Percentiles rank a stretch among this genome's conserved stretches.
Evolutionary conservation across 768 basidiomycete species (phyloP).

Genomic region (Amanita molliuscula): DNA sequence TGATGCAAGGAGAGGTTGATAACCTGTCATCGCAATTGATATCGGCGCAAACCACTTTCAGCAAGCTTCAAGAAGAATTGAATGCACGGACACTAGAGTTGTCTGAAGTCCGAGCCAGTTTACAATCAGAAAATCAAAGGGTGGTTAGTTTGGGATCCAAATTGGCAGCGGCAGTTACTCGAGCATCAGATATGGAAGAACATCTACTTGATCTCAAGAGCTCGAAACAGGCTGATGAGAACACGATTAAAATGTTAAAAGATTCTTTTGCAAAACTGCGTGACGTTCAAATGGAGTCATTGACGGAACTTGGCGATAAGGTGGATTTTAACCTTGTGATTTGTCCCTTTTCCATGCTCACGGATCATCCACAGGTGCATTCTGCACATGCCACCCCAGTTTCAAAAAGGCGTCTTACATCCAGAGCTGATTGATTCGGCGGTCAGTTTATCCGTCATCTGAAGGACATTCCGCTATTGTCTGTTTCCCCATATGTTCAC

Average conservation of each 20-base stretch:
- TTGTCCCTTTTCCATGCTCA: conserved; percentile 11
- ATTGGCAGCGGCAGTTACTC: conserved; percentile 10
- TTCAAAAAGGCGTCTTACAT: not conserved
- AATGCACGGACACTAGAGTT: conserved; percentile 4
- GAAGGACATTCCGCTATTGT: not conserved
- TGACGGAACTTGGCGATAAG: conserved; percentile 25
- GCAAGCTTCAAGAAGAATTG: conserved; percentile 5
- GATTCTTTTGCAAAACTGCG: conserved; percentile 19
- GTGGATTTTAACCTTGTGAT: conserved; percentile 19
- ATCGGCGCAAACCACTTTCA: not conserved
- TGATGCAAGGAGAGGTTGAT: conserved; percentile 9
- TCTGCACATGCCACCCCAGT: not conserved
- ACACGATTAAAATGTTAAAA: conserved; percentile 24
- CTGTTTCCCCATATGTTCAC: not conserved
- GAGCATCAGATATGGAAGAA: conserved; percentile 19
- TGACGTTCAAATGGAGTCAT: conserved; percentile 21
- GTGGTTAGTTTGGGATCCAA: conserved; percentile 12
- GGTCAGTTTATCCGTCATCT: not conserved
- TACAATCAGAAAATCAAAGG: conserved; percentile 12
- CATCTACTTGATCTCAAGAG: conserved; percentile 19
- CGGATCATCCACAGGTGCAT: not conserved
- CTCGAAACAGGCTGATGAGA: conserved; percentile 24
- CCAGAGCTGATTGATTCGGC: not conserved
- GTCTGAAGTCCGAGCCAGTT: conserved; percentile 7
- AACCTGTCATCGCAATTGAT: conserved; percentile 9